phyloP scores from a whole-genome alignment of 768 basidiomycete species.

The Suillus tomentosus region DNA sequence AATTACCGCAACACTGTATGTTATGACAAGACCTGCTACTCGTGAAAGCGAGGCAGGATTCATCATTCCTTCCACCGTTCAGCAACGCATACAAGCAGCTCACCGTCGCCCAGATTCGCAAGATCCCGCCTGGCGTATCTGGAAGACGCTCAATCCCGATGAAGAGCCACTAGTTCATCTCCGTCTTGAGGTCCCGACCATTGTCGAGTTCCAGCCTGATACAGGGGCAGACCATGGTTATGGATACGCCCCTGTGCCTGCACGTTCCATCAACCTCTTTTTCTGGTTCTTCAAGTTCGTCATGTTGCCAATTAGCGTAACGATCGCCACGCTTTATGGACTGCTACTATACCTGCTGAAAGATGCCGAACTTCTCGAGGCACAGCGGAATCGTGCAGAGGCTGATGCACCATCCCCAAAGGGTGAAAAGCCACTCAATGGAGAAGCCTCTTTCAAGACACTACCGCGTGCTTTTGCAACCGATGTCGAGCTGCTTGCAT shows the following conservation, averaged over 20 bases:
- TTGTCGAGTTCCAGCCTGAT: slow-evolving; percentile 64
- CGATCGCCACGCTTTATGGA: slow-evolving; percentile 71
- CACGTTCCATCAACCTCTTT: slow-evolving; percentile 55
- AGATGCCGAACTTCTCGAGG: slow-evolving; percentile 87
- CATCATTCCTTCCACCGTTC: slow-evolving; percentile 25
- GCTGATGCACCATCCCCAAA: slow-evolving; percentile 37
- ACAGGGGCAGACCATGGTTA: slow-evolving; percentile 27
- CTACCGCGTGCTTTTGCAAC: slow-evolving; percentile 80
- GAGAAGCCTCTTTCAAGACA: slow-evolving; percentile 58
- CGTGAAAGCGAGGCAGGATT: slow-evolving; percentile 28
- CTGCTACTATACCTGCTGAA: slow-evolving; percentile 86
- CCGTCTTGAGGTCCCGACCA: slow-evolving; percentile 76
- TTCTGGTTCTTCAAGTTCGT: slow-evolving; percentile 84
- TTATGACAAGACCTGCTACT: slow-evolving; percentile 59
- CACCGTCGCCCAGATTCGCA: slow-evolving; percentile 32
- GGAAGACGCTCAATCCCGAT: slow-evolving; percentile 76
- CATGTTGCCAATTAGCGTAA: slow-evolving; percentile 79
- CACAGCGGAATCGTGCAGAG: slow-evolving; percentile 67
- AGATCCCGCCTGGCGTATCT: slow-evolving; percentile 66
- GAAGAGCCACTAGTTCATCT: slow-evolving; percentile 70
- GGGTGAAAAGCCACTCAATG: slow-evolving; percentile 36
- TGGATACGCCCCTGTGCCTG: slow-evolving; percentile 43
- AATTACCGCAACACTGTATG: slow-evolving; percentile 74
- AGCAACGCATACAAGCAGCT: slow-evolving; percentile 38
- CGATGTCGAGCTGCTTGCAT: slow-evolving; percentile 80